A percentile compares a stretch with the other conserved stretches of the same genome.
Evolutionary conservation across 495 filamentous ascomycete species (phyloP).

Genomic region (Daldinia bambusicola): DNA sequence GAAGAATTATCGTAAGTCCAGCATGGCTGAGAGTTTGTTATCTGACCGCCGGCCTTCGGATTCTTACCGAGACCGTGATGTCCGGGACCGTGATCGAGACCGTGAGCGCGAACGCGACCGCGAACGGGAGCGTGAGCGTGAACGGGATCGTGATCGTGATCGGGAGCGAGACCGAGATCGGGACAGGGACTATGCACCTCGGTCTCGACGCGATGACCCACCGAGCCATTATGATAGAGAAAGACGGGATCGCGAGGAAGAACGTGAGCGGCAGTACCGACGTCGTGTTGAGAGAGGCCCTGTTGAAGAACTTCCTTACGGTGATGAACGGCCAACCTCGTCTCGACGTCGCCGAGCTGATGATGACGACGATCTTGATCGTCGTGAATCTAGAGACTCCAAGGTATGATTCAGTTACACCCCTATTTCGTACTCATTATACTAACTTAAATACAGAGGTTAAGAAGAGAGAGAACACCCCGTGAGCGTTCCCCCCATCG

Average conservation of each 20-base stretch:
- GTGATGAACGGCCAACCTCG: slow-evolving; percentile 74
- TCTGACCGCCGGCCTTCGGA: slow-evolving; percentile 61
- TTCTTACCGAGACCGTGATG: slow-evolving; percentile 63
- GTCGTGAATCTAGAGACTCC: slow-evolving; percentile 68
- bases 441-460: slow-evolving; percentile 59
- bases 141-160: slow-evolving; percentile 55
- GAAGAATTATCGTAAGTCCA: slow-evolving; percentile 82
- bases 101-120: slow-evolving; percentile 57
- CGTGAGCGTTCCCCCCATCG: slow-evolving; percentile 69
- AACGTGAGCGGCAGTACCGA: slow-evolving; percentile 84
- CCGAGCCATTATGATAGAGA: slow-evolving; percentile 71
- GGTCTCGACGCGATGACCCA: slow-evolving; percentile 59
- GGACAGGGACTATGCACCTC: slow-evolving; percentile 57
- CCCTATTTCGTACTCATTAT: not conserved
- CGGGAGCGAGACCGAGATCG: slow-evolving; percentile 45
- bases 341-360: slow-evolving; percentile 74
- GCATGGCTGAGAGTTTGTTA: slow-evolving; percentile 69
- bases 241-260: slow-evolving; percentile 81
- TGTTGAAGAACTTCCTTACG: slow-evolving; percentile 87
- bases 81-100: slow-evolving; percentile 58
- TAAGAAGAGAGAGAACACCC: slow-evolving; percentile 66
- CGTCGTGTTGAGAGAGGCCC: slow-evolving; percentile 81
- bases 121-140: slow-evolving; percentile 57
- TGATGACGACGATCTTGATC: slow-evolving; percentile 77
- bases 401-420: slow-evolving; percentile 61